Evolutionary conservation across 2,329 filamentous ascomycete genomes (phyloP), one percentile per base, ranked within the genome.

Genomic region (Fusarium ramigenum): DNA sequence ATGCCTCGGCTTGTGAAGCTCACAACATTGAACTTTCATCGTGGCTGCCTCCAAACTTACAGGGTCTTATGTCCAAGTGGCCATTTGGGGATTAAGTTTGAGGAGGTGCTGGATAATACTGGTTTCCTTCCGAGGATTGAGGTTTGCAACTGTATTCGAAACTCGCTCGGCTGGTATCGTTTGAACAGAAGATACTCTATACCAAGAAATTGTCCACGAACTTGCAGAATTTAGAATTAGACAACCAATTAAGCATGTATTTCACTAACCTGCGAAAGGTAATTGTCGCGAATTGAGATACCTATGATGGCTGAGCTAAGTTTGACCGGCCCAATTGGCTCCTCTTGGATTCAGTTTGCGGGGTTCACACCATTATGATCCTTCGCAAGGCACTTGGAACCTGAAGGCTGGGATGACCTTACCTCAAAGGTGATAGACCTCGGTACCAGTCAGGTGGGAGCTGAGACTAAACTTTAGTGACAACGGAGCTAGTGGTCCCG

Each of bases 41-140:
- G 5, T 4, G 28, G n/a, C 7, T 60, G 23, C 62, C 63, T 21
- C 49, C 1, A 25, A 25, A 18, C 32, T 15, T 19, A 52, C 16
- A 21, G 32, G 0, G 0, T 9, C 10, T 52, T 3, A 15, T 2
- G 11, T 12, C 5, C 6, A 2, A 5, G 18, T 7, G 3, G 0
- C 12, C 32, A 37, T 37, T 1, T n/a, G n/a, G 23, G 34, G 14
- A 18, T 15, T n/a, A 4, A 28, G n/a, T 15, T 12, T 5, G 19
- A 30, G 36, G 36, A 18, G 14, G 7, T 54, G 4, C 5, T 18
- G 2, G 3, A 23, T 3, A 12, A n/a, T 4, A 23, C 9, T 3
- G 21, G 15, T 7, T 18, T 30, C 2, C 9, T 18, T 5, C 25
- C 7, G 15, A 39, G 23, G 25, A 6, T 6, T 40, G 7, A 2